These are phyloP conservation scores for Trichoderma hamatum DNA, from an alignment of 2,329 filamentous ascomycete species.

Conservation along the genomic window DNA sequence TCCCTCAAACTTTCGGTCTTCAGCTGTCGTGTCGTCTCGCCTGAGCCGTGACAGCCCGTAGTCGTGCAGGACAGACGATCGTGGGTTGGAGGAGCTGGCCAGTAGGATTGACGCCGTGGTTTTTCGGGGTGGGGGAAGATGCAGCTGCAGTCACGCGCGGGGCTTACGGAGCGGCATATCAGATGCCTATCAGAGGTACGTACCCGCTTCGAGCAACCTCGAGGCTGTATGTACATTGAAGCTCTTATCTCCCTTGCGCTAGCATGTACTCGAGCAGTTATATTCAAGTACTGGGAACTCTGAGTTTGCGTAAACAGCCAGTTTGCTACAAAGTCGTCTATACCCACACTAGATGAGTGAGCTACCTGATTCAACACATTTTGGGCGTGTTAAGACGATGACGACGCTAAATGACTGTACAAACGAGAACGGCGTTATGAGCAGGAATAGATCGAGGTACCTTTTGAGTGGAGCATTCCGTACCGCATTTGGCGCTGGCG, in stretches of 20 bases:
- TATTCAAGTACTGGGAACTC: neutral
- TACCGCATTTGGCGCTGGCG: neutral
- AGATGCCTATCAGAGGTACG: neutral
- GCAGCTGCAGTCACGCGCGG: slow-evolving; percentile 1
- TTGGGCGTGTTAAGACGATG: neutral
- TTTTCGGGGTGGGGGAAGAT: neutral
- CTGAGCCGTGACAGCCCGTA: slow-evolving; percentile 16
- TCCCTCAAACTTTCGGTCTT: neutral
- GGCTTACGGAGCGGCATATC: neutral
- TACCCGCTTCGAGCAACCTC: neutral
- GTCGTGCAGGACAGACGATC: slow-evolving; percentile 24
- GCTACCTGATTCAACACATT: neutral
- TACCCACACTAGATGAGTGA: neutral
- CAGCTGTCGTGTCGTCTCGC: slow-evolving; percentile 23
- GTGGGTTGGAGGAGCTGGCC: slow-evolving; percentile 20
- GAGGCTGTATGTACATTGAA: neutral
- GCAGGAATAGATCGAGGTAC: neutral
- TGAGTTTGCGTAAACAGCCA: neutral
- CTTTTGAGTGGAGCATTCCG: neutral
- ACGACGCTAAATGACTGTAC: neutral
- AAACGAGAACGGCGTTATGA: neutral
- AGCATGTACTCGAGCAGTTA: neutral
- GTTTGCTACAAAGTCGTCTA: neutral
- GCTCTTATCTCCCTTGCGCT: neutral
- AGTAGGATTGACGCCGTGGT: slow-evolving; percentile 17